These are phyloP conservation scores for Emmonsia crescens DNA, from an alignment of 2,329 filamentous ascomycete species.

Conservation along the genomic window DNA sequence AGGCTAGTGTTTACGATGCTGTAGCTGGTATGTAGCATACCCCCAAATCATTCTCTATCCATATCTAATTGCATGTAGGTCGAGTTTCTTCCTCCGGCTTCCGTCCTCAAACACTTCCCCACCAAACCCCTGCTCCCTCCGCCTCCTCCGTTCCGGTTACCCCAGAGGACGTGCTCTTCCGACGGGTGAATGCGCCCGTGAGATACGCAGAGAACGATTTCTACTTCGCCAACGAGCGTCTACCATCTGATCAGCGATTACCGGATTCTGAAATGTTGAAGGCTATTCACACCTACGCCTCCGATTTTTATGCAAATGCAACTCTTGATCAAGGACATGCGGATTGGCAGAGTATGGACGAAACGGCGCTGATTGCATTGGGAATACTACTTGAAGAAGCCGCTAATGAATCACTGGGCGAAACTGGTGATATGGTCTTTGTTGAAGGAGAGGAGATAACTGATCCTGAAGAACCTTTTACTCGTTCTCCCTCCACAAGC, in stretches of 20 bases:
- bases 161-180: constrained; percentile 50
- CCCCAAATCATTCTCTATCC: background rate
- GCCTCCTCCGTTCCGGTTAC: constrained; percentile 30
- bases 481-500: constrained; percentile 5
- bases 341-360: constrained; percentile 47
- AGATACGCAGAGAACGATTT: constrained; percentile 44
- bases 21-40: constrained; percentile 38
- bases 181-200: constrained; percentile 38
- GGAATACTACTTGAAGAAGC: constrained; percentile 52
- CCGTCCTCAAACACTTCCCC: constrained; percentile 13
- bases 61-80: constrained; percentile 24
- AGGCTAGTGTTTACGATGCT: constrained; percentile 46
- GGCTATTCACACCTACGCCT: constrained; percentile 46
- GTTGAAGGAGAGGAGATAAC: constrained; percentile 36
- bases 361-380: constrained; percentile 51
- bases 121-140: constrained; percentile 25
- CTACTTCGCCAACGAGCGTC: constrained; percentile 43
- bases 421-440: constrained; percentile 49
- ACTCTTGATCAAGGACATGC: constrained; percentile 23
- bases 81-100: constrained; percentile 36
- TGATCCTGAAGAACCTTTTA: constrained; percentile 15
- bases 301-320: constrained; percentile 42
- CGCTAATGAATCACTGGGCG: constrained; percentile 40
- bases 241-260: constrained; percentile 32
- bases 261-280: constrained; percentile 48